Conservation (phyloP, 208 protist species). For the Crithidia acanthocephali region DNA sequence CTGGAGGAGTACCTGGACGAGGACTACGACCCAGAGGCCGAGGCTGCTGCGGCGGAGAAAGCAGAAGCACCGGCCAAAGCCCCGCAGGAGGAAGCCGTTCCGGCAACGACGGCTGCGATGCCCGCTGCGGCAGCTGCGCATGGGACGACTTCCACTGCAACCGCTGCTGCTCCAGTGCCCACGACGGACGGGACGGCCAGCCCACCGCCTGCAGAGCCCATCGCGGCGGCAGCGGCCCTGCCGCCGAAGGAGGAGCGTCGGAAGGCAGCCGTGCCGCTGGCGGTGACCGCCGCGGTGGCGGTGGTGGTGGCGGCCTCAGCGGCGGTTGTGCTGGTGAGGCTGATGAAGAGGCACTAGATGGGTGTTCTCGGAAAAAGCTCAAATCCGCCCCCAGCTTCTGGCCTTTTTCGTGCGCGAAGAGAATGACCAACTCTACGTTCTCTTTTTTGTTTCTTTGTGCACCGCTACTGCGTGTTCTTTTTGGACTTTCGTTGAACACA, state of each 20-base stretch:
- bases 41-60: background rate
- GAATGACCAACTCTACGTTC: too few species aligned
- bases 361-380: background rate
- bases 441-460: too few species aligned
- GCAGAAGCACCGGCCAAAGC: background rate
- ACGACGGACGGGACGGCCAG: background rate
- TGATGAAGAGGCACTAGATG: background rate
- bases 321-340: background rate
- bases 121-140: background rate
- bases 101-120: background rate
- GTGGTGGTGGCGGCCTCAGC: background rate
- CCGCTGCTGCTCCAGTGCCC: background rate
- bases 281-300: background rate
- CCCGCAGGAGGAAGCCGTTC: background rate
- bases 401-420: too few species aligned
- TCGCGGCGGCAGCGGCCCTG: background rate
- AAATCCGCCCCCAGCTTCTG: too few species aligned
- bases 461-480: too few species aligned
- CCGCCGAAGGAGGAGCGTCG: background rate
- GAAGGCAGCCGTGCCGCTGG: background rate
- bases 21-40: constrained; percentile 10
- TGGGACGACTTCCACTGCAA: too few species aligned
- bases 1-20: constrained; percentile 42
- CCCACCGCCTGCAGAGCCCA: background rate
- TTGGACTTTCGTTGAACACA: too few species aligned